Evolutionary conservation across 2,329 filamentous ascomycete species (phyloP), one percentile per base, ranked within the genome.

Genomic region (Fusarium duplospermum): DNA sequence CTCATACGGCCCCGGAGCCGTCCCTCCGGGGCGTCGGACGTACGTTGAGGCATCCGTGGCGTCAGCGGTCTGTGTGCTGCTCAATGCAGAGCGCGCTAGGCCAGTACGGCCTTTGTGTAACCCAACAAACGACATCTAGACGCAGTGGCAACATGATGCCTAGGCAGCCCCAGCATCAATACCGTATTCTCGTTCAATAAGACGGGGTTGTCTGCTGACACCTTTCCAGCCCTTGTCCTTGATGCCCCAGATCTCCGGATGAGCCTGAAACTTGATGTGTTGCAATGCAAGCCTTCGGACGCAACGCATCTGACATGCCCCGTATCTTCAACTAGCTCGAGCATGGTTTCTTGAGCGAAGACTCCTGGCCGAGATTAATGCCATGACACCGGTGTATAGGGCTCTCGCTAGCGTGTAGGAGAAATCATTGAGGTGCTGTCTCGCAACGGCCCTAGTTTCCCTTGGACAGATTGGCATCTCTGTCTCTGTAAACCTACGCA

Each of bases 21-120:
- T 60, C 52, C n/a, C 59, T 52, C 66, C 54, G 62, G 52, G 22
- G 24, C 35, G n/a, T 29, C 60, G 57, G 58, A 59, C 33, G 20
- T 68, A 59, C 33, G 22, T 64, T 60, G 56, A 35, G 56, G 52
- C 40, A 50, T 38, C 45, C 54, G 50, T 62, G 47, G 59, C 50
- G 66, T 69, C 36, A 42, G 56, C 18, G 35, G 67, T 66, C 50
- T 62, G 42, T 66, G 58, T 70, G 40, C 42, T 70, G 50, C 35
- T 38, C 61, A 50, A 33, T 50, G 59, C 40, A 54, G 54, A 45
- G 40, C 62, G 64, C 45, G 58, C 58, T 61, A 70, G 68, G 35
- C 29, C n/a, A 38, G 62, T 22, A 4, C 29, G 50, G 38, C 22
- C 47, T 29, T 71, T 63, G 63, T 57, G 54, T 61, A 47, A 71